Conservation (phyloP, 192 early-diverging fungal genomes). For the Piromyces finnis region DNA sequence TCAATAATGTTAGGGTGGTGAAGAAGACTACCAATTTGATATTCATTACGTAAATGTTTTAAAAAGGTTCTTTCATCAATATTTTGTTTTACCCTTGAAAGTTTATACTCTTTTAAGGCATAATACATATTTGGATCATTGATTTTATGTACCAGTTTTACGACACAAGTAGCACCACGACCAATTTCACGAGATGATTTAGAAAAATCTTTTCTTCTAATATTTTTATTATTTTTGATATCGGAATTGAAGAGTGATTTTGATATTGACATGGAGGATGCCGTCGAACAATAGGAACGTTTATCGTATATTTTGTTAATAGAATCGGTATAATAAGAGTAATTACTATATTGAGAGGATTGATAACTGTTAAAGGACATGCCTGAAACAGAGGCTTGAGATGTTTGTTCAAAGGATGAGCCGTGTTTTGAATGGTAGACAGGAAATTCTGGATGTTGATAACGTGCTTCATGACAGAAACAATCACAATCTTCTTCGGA, state of each 20-base stretch:
- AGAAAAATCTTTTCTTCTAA: not conserved
- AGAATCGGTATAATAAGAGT: not conserved
- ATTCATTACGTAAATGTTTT: not conserved
- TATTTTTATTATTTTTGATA: not conserved
- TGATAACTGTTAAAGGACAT: not conserved
- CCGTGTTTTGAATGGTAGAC: not conserved
- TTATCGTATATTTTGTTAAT: not conserved
- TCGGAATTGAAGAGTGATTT: not conserved
- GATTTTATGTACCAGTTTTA: not conserved
- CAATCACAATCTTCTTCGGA: not conserved
- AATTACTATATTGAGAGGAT: not conserved
- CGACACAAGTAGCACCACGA: not conserved
- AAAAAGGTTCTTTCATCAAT: not conserved
- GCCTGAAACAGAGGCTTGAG: not conserved
- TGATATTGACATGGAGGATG: not conserved
- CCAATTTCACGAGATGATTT: not conserved
- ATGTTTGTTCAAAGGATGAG: not conserved
- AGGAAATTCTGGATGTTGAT: not conserved
- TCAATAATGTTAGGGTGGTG: not conserved
- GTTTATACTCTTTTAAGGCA: not conserved
- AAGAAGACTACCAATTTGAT: not conserved
- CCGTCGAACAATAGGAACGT: not conserved
- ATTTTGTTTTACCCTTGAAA: not conserved
- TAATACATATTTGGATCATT: not conserved
- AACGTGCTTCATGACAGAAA: not conserved